Evolutionary conservation across 805 yeast genomes (phyloP).

Genomic region (Saturnispora sanitii): DNA sequence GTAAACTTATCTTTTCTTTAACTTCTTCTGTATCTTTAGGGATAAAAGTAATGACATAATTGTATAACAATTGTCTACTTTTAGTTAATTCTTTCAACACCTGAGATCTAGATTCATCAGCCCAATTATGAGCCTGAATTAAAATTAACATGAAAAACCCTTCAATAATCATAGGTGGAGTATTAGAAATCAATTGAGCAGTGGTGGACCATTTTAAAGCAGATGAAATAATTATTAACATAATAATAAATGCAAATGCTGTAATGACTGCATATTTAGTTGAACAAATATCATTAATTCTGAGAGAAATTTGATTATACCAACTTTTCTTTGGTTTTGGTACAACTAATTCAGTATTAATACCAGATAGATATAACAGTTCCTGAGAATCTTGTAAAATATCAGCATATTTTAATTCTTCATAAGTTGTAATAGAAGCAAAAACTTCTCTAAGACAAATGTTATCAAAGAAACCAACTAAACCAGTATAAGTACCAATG

Average conservation of each 20-base stretch:
- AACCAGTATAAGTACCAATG: slow-evolving; percentile 36
- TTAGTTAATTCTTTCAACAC: slow-evolving; percentile 9
- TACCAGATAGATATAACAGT: slow-evolving; percentile 21
- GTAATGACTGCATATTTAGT: slow-evolving; percentile 23
- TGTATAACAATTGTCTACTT: slow-evolving; percentile 11
- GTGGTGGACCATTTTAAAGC: slow-evolving; percentile 29
- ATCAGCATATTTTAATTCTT: slow-evolving; percentile 15
- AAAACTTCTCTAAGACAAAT: slow-evolving; percentile 32
- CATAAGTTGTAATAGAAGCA: slow-evolving; percentile 17
- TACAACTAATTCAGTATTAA: slow-evolving; percentile 12
- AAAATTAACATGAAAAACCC: slow-evolving; percentile 30
- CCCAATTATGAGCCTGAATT: slow-evolving; percentile 28
- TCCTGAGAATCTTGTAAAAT: slow-evolving; percentile 26
- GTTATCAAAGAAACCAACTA: slow-evolving; percentile 33
- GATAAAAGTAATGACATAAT: slow-evolving; percentile 1
- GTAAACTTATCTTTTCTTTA: neutral
- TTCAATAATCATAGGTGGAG: slow-evolving; percentile 35
- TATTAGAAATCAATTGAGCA: slow-evolving; percentile 31
- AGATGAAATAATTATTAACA: slow-evolving; percentile 24
- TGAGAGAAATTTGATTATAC: slow-evolving; percentile 10
- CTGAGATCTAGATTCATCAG: slow-evolving; percentile 10
- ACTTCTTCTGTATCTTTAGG: neutral
- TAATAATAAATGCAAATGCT: slow-evolving; percentile 23
- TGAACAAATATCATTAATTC: slow-evolving; percentile 25
- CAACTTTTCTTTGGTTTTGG: slow-evolving; percentile 5